Evolutionary conservation across 2,329 filamentous ascomycete species (phyloP).

Genomic region (Pseudovirgaria hyperparasitica): DNA sequence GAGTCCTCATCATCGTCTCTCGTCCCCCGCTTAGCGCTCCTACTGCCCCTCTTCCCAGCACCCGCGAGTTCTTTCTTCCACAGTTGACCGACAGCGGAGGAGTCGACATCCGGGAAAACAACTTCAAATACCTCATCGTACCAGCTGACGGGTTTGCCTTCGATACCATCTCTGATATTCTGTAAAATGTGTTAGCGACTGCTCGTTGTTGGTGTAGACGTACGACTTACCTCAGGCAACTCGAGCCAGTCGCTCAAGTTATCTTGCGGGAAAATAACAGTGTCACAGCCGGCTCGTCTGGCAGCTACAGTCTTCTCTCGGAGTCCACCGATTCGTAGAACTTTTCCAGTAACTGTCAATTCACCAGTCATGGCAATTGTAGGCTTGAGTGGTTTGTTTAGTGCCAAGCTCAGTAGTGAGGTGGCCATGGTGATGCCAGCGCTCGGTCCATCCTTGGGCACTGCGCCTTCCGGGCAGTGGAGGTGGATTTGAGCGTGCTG

Average conservation of each 20-base stretch:
- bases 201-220: constrained; percentile 2
- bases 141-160: constrained; percentile 85
- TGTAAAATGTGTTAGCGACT: constrained; percentile 29
- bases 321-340: constrained; percentile 83
- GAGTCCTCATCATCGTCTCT: too few species aligned
- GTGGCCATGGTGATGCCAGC: constrained; percentile 99
- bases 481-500: constrained; percentile 91
- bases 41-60: constrained; percentile 43
- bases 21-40: too few species aligned
- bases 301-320: constrained; percentile 97
- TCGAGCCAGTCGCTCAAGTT: constrained; percentile 97
- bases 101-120: constrained; percentile 74
- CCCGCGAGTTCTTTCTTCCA: constrained; percentile 54
- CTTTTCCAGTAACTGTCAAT: constrained; percentile 91
- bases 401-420: constrained; percentile 69
- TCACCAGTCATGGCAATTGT: constrained; percentile 97
- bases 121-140: constrained; percentile 88
- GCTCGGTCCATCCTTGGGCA: constrained; percentile 69
- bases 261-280: constrained; percentile 87
- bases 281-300: constrained; percentile 79
- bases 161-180: constrained; percentile 96
- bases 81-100: constrained; percentile 53
- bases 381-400: constrained; percentile 66
- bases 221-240: constrained; percentile 70
- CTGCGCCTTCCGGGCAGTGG: constrained; percentile 91